Evolutionary conservation across 2,329 filamentous ascomycete genomes (phyloP).

Genomic region (Pseudopithomyces chartarum): DNA sequence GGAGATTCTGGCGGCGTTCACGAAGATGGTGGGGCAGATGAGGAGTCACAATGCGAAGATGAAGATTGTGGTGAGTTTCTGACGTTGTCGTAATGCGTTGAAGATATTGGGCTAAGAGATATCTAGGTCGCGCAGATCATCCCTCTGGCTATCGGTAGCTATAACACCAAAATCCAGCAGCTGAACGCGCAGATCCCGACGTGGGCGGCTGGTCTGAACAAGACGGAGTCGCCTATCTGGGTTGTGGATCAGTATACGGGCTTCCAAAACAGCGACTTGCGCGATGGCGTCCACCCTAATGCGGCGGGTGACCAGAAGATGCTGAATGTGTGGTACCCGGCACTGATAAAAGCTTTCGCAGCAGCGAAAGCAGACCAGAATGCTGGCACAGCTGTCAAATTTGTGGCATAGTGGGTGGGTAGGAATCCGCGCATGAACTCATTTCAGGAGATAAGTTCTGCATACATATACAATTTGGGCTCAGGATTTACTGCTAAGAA

Average conservation of each 20-base stretch:
- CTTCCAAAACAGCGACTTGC: conserved; percentile 39
- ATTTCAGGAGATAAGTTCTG: too few species aligned
- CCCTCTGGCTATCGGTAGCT: conserved; percentile 35
- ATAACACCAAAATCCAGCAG: conserved; percentile 45
- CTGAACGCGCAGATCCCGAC: conserved; percentile 48
- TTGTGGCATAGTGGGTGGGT: conserved; percentile 15
- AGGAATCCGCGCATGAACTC: too few species aligned
- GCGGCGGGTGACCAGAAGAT: conserved; percentile 50
- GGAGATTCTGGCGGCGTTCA: conserved; percentile 50
- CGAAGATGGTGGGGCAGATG: conserved; percentile 48
- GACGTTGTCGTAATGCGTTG: neutral
- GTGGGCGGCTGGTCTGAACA: conserved; percentile 47
- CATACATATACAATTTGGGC: too few species aligned
- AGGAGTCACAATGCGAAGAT: conserved; percentile 46
- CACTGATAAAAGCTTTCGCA: conserved; percentile 29
- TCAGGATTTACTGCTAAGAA: too few species aligned
- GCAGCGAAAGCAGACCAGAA: conserved; percentile 24
- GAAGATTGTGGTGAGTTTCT: conserved; percentile 47
- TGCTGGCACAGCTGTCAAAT: conserved; percentile 13
- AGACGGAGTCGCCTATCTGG: conserved; percentile 48
- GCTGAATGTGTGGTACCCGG: conserved; percentile 40
- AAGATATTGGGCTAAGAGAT: too few species aligned
- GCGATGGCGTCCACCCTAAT: conserved; percentile 51
- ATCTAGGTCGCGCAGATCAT: conserved; percentile 51
- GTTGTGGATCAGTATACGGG: conserved; percentile 51